These are phyloP conservation scores for Ceratonia siliqua DNA, from an alignment of 306 rosid species.

Conservation along the genomic window DNA sequence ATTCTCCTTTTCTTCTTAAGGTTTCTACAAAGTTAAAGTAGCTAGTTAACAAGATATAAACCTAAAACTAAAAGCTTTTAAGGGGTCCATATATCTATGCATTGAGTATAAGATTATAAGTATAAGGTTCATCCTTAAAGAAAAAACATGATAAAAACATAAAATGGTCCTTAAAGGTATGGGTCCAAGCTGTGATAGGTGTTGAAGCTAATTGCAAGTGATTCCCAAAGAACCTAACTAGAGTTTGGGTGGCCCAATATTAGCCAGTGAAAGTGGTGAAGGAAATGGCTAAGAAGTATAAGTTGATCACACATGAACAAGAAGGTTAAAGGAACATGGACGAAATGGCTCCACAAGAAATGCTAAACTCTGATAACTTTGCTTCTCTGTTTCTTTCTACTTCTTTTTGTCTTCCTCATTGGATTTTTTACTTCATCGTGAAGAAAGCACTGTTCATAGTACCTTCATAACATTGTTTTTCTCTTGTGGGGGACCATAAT, in stretches of 20 bases:
- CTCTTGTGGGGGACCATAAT: slow-evolving; percentile 49
- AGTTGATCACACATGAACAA: slow-evolving; percentile 49
- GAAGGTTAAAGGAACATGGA: slow-evolving; percentile 60
- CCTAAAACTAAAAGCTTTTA: too few species aligned
- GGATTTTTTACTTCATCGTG: slow-evolving; percentile 46
- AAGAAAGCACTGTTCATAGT: slow-evolving; percentile 36
- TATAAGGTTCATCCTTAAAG: too few species aligned
- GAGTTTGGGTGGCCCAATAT: slow-evolving; percentile 40
- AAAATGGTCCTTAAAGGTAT: slow-evolving; percentile 46
- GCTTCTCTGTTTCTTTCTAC: slow-evolving; percentile 42
- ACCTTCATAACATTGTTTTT: slow-evolving; percentile 30
- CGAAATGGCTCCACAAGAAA: slow-evolving; percentile 52
- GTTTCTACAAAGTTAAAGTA: too few species aligned
- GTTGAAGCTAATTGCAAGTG: slow-evolving; percentile 31
- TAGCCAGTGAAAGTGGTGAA: slow-evolving; percentile 38
- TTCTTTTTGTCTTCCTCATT: slow-evolving; percentile 47
- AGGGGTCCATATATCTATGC: too few species aligned
- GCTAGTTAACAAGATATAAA: too few species aligned
- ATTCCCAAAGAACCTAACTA: slow-evolving; percentile 32
- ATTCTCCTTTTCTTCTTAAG: too few species aligned
- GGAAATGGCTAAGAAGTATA: slow-evolving; percentile 36
- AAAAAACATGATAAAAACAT: slow-evolving; percentile 32
- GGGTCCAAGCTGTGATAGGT: slow-evolving; percentile 48
- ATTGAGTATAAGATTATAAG: too few species aligned
- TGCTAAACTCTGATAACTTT: slow-evolving; percentile 48